Evolutionary conservation across 352 stramenopile species (phyloP).

Genomic region (Phytophthora rubi): DNA sequence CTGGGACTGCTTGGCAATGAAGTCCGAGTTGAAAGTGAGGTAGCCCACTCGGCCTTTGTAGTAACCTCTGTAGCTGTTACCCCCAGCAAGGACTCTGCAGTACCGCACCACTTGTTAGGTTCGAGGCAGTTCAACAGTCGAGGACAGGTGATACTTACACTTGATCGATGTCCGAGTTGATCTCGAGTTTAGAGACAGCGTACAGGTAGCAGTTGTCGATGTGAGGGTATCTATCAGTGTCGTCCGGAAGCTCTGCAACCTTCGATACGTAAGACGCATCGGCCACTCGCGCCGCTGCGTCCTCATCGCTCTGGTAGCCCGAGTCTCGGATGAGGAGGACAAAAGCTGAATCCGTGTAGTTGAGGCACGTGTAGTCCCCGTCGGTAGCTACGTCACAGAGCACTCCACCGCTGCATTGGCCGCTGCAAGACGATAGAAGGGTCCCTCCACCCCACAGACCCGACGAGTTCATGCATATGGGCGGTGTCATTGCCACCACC

Average conservation of each 20-base stretch:
- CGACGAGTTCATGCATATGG: slow-evolving; percentile 26
- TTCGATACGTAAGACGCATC: slow-evolving; percentile 18
- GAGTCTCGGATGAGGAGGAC: slow-evolving; percentile 30
- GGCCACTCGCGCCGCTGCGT: slow-evolving; percentile 15
- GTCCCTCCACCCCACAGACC: slow-evolving; percentile 26
- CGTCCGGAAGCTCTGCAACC: slow-evolving; percentile 18
- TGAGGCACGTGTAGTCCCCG: slow-evolving; percentile 27
- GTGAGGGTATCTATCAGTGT: slow-evolving; percentile 21
- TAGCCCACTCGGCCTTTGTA: slow-evolving; percentile 38
- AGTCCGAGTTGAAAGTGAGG: slow-evolving; percentile 28
- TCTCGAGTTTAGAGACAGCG: slow-evolving; percentile 24
- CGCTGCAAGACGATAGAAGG: slow-evolving; percentile 28
- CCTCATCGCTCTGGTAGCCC: slow-evolving; percentile 28
- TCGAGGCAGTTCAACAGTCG: background rate
- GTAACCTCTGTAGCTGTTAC: slow-evolving; percentile 20
- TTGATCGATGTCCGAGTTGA: slow-evolving; percentile 23
- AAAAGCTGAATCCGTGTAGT: slow-evolving; percentile 34
- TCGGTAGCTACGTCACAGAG: slow-evolving; percentile 25
- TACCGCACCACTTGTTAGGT: slow-evolving; percentile 9
- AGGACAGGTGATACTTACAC: slow-evolving; percentile 14
- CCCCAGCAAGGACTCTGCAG: slow-evolving; percentile 20
- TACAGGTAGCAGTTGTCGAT: slow-evolving; percentile 35
- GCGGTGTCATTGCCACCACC: slow-evolving; percentile 22
- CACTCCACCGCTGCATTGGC: slow-evolving; percentile 13
- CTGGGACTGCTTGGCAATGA: slow-evolving; percentile 36